Evolutionary conservation across 495 filamentous ascomycete species (phyloP).

Genomic region (Aspergillus ostianus): DNA sequence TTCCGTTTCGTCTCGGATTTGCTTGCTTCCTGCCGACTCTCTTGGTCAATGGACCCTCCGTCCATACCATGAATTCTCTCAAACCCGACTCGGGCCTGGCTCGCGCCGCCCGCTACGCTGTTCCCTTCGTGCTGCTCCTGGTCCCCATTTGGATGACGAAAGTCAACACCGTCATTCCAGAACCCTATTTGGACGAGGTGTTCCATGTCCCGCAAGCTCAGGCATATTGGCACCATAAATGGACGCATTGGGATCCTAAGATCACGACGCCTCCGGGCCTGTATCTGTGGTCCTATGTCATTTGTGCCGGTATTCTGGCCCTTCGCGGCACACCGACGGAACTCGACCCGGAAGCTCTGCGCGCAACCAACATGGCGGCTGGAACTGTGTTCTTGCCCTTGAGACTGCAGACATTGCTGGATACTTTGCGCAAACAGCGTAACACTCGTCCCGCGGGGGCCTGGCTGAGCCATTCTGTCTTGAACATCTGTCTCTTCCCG

Average conservation of each 20-base stretch:
- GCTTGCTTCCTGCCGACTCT: constrained; percentile 4
- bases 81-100: constrained; percentile 36
- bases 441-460: constrained; percentile 40
- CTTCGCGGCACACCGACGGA: constrained; percentile 41
- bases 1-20: not conserved
- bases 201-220: constrained; percentile 95
- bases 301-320: constrained; percentile 33
- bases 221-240: constrained; percentile 74
- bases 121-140: constrained; percentile 42
- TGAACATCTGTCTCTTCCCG: constrained; percentile 87
- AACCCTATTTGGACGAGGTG: constrained; percentile 90
- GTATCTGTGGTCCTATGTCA: constrained; percentile 57
- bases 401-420: constrained; percentile 41
- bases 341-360: constrained; percentile 37
- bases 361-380: constrained; percentile 40
- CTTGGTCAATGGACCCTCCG: constrained; percentile 13
- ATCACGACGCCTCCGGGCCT: constrained; percentile 94
- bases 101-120: constrained; percentile 40
- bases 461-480: constrained; percentile 56
- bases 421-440: constrained; percentile 35
- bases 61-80: constrained; percentile 35
- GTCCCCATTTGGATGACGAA: constrained; percentile 40
- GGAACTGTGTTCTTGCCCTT: constrained; percentile 39
- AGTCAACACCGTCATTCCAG: constrained; percentile 54
- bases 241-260: constrained; percentile 85